Conservation (phyloP, 345 rosid species). For the Noccaea bulbosa region DNA sequence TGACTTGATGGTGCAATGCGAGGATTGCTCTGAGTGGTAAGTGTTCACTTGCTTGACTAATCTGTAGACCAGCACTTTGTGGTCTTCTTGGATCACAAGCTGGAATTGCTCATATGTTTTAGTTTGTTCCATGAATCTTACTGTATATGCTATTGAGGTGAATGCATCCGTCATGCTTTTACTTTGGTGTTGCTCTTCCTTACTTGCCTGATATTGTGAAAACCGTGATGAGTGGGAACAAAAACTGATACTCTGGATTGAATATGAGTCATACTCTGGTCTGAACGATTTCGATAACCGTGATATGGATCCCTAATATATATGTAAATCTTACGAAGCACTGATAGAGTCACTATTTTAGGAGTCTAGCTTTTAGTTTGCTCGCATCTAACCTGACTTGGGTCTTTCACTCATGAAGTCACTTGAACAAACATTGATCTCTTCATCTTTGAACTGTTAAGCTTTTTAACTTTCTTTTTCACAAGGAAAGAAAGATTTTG, state of each 20-base stretch:
- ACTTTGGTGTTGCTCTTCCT: background rate
- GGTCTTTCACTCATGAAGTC: constrained; percentile 17
- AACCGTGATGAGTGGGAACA: background rate
- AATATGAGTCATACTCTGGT: background rate
- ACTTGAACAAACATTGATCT: constrained; percentile 9
- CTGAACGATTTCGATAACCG: background rate
- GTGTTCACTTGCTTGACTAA: constrained; percentile 24
- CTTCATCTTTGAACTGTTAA: constrained; percentile 18
- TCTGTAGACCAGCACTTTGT: background rate
- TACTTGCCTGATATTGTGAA: background rate
- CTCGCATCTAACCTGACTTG: background rate
- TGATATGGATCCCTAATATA: constrained; percentile 1
- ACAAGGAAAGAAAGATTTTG: background rate
- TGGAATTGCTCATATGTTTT: background rate
- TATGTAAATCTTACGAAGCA: background rate
- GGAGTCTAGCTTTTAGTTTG: background rate
- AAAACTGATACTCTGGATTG: background rate
- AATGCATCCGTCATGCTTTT: background rate
- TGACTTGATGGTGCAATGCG: constrained; percentile 96
- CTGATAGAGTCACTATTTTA: background rate
- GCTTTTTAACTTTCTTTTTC: too few relatives aligned
- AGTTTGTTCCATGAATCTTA: constrained; percentile 1
- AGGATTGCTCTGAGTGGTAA: constrained; percentile 92
- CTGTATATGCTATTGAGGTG: constrained; percentile 4
- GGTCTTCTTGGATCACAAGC: background rate